These are phyloP conservation scores for Colletotrichum spinosum DNA, from an alignment of 2,329 filamentous ascomycete genomes.

Conservation along the genomic window DNA sequence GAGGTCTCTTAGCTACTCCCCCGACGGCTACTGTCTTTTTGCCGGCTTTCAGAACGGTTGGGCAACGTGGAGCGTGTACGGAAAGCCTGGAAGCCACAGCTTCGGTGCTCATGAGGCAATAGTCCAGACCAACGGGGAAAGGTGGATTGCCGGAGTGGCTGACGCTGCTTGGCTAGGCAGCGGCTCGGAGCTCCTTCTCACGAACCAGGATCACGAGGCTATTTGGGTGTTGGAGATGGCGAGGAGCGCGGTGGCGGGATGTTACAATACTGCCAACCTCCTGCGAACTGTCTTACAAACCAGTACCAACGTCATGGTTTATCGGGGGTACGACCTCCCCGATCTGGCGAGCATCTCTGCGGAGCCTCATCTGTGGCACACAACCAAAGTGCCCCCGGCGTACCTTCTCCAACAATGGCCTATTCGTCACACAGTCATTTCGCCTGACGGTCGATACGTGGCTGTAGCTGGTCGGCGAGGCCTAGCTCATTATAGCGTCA, in stretches of 20 bases:
- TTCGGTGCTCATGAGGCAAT: constrained; percentile 78
- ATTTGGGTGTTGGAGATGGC: constrained; percentile 93
- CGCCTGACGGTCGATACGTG: constrained; percentile 91
- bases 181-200: constrained; percentile 85
- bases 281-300: constrained; percentile 91
- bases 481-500: constrained; percentile 94
- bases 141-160: constrained; percentile 84
- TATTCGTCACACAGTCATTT: constrained; percentile 87
- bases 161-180: constrained; percentile 89
- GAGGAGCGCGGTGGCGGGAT: constrained; percentile 90
- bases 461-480: constrained; percentile 95
- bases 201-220: constrained; percentile 77
- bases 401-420: constrained; percentile 96
- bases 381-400: constrained; percentile 82
- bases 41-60: constrained; percentile 93
- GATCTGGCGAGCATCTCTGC: constrained; percentile 92
- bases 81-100: constrained; percentile 87
- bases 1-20: constrained; percentile 85
- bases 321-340: constrained; percentile 90
- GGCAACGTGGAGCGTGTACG: constrained; percentile 98
- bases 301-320: constrained; percentile 88
- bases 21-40: constrained; percentile 96
- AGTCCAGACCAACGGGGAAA: constrained; percentile 76
- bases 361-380: constrained; percentile 95
- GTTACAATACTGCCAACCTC: constrained; percentile 91